Conservation (phyloP, 1,139 yeast species). For the Pneumocystis oryctolagi region DNA sequence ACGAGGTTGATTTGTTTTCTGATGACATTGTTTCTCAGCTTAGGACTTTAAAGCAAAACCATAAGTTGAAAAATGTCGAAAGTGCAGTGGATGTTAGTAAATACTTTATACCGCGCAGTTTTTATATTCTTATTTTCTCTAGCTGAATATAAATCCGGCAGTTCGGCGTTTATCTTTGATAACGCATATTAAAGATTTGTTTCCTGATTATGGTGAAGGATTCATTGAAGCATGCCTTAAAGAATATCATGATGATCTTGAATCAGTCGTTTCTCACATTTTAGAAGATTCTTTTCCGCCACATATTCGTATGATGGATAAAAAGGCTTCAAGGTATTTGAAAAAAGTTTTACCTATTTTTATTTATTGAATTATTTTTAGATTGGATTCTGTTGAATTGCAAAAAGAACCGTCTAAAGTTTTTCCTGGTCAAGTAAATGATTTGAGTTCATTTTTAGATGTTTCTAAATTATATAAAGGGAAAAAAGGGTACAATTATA, state of each 20-base stretch:
- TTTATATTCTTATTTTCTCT: background rate
- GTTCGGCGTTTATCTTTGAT: conserved; percentile 1
- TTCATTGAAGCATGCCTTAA: conserved; percentile 4
- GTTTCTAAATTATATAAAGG: background rate
- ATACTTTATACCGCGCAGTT: background rate
- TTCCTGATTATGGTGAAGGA: conserved; percentile 6
- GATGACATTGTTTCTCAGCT: background rate
- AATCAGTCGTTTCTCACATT: conserved; percentile 3
- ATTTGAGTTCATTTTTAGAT: background rate
- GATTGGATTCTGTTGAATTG: background rate
- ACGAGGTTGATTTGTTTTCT: background rate
- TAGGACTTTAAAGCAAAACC: background rate
- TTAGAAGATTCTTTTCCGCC: conserved; percentile 3
- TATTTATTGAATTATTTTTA: background rate
- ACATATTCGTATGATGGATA: background rate
- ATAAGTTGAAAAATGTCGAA: background rate
- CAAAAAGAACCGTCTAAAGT: background rate
- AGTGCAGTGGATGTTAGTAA: background rate
- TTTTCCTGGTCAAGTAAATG: background rate
- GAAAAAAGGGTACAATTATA: background rate
- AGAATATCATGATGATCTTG: conserved; percentile 1
- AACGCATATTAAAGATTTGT: conserved; percentile 5
- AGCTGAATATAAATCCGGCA: background rate
- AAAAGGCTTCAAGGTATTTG: background rate
- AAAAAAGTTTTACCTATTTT: background rate